phyloP scores from a whole-genome alignment of 2,329 filamentous ascomycete genomes.

The Talaromyces sp. region DNA sequence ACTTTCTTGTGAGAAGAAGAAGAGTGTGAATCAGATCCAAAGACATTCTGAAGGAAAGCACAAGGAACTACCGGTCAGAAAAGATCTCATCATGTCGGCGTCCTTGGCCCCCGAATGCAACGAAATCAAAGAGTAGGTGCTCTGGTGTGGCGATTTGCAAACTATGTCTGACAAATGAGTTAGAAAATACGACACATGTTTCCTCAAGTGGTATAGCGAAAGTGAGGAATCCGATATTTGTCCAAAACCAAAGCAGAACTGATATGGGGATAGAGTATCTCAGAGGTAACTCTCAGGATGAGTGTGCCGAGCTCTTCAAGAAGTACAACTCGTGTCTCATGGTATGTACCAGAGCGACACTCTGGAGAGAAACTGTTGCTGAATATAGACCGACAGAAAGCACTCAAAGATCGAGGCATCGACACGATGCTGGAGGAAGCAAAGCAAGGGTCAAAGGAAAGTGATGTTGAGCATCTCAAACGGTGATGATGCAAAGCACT shows the following conservation, averaged over 20 bases:
- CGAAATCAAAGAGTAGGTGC: constrained; percentile 81
- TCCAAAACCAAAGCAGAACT: constrained; percentile 15
- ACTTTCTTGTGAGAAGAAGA: not conserved
- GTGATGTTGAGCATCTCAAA: constrained; percentile 66
- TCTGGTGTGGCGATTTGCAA: constrained; percentile 7
- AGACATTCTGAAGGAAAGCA: constrained; percentile 2
- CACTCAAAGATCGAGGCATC: constrained; percentile 82
- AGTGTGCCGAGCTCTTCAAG: constrained; percentile 81
- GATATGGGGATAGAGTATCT: constrained; percentile 69
- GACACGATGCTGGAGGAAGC: constrained; percentile 91
- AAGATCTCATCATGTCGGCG: constrained; percentile 67
- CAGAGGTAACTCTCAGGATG: constrained; percentile 76
- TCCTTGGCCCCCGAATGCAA: constrained; percentile 94
- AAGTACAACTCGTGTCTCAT: constrained; percentile 83
- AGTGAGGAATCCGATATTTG: constrained; percentile 53
- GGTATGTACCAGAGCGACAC: constrained; percentile 51
- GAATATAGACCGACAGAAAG: constrained; percentile 55
- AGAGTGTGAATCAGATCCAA: not conserved
- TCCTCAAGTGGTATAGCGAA: constrained; percentile 98
- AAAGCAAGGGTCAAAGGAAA: constrained; percentile 82
- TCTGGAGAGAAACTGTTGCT: not conserved
- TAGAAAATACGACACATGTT: constrained; percentile 94
- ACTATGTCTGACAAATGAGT: constrained; percentile 19
- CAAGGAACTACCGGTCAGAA: constrained; percentile 8
- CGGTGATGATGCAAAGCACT: constrained; percentile 21